Base-by-base conservation (phyloP, 805 yeast genomes). In the Yamadazyma insecticola region DNA sequence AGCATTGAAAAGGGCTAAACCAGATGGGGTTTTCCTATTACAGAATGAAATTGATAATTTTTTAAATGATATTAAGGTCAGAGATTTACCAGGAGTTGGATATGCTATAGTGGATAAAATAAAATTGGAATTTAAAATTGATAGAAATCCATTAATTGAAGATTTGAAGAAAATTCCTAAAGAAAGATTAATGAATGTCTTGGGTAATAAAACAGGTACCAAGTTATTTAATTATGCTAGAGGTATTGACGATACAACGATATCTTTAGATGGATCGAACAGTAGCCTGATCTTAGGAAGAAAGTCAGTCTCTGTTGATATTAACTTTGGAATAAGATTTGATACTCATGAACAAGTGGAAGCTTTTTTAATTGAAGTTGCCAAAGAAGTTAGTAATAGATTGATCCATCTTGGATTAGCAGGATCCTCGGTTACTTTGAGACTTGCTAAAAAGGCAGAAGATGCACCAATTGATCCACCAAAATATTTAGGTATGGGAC, bases 301-400 rank as follows among this genome's bases (percentile, higher is more conserved):
- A 16, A 87, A 86, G 45, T 74, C 92, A 1, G 71, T 90, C 0
- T 86, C 95, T 0, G 82, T 88, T 4, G 97, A 90, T 49, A 81
- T 90, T 16, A 85, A 87, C 40, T 90, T 87, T 81, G 97, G 96
- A 0, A 83, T 90, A 1, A 51, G 97, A 28, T 82, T 89, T 41
- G 72, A 76, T 19, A 61, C 60, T 1, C 62, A 71, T 18, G 51
- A 55, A 0, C 86, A 90, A 48, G 74, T 81, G 15, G 89, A 81
- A 39, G 42, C 33, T 4, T 92, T 90, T 47, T 48, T 86, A 7
- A 57, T 64, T 21, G 57, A 72, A 13, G 56, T 88, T 28, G 63
- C 81, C 1, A 55, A 57, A 18, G 96, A 87, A 46, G 48, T 92
- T 29, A 58, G 69, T 29, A 39, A 55, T 0, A 64, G 95, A 32